Evolutionary conservation across 306 rosid genomes (phyloP), one percentile per base, ranked within the genome.

Genomic region (Quercus bicolor): DNA sequence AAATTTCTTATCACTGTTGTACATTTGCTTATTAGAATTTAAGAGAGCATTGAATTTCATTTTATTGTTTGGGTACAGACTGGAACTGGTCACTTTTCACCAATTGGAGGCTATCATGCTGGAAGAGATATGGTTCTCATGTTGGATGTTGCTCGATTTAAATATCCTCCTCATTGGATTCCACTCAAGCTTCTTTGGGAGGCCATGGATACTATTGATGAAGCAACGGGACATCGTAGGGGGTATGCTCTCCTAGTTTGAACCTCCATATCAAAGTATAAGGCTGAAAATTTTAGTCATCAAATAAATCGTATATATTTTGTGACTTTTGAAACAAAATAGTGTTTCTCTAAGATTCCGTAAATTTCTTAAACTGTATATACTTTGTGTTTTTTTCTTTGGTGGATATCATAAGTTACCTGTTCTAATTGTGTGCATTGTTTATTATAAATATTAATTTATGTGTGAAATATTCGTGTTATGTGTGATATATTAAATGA

Each of bases 151-250:
- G 95, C 98, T 29, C 91, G 98, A 75, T 95, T 92, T 76, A 92
- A 95, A 76, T 92, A 95, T 84, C 98, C 98, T 81, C 96, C 98
- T 57, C 98, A 92, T 19, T 95, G 98, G 98, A 95, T 95, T 85
- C 98, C 97, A 16, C 89, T 92, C 80, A 76, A 84, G 34, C 89
- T 86, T 79, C 94, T 92, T 56, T 95, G 98, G 98, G 86, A 90
- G 34, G 98, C 84, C 69, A 90, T 92, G 96, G 86, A 79, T 80
- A 87, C 92, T 56, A 68, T 86, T 80, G 98, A 94, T 84, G 24
- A 68, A 76, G 83, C 91, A 52, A 92, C 95, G 4, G 94, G 97
- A 72, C 92, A 76, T 29, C 82, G 21, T n/a, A 84, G 97, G 72
- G 97, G 98, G 98, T 94, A 86, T 29, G 75, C 74, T 76, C 18